These are phyloP conservation scores for Starmerella cellae DNA, from an alignment of 805 yeast species.

Conservation along the genomic window DNA sequence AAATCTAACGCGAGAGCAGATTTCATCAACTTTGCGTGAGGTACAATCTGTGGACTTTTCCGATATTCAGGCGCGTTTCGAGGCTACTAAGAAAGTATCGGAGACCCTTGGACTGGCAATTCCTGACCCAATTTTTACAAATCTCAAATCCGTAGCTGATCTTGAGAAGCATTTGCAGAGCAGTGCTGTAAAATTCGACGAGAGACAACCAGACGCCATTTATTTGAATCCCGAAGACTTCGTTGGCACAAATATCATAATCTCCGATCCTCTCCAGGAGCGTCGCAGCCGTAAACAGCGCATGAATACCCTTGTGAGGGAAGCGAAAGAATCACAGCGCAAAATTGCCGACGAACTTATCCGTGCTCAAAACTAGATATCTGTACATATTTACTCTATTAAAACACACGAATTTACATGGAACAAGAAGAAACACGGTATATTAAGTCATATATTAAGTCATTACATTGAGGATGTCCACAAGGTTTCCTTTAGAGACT, in stretches of 20 bases:
- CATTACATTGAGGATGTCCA: background rate
- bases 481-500: no score
- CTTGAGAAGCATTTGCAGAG: slow-evolving; percentile 31
- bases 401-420: background rate
- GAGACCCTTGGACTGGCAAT: slow-evolving; percentile 38
- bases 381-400: slow-evolving; percentile 2
- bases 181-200: slow-evolving; percentile 38
- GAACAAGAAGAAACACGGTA: background rate
- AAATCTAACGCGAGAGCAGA: slow-evolving; percentile 14
- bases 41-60: slow-evolving; percentile 6
- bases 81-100: slow-evolving; percentile 37
- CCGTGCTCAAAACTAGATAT: background rate
- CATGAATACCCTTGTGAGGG: slow-evolving; percentile 35
- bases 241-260: slow-evolving; percentile 37
- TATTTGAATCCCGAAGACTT: slow-evolving; percentile 45
- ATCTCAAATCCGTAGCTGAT: slow-evolving; percentile 30
- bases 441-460: background rate
- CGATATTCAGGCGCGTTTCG: slow-evolving; percentile 41
- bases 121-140: slow-evolving; percentile 39
- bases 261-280: slow-evolving; percentile 39
- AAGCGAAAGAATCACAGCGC: slow-evolving; percentile 32
- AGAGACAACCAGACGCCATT: slow-evolving; percentile 64
- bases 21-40: slow-evolving; percentile 10
- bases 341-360: slow-evolving; percentile 20
- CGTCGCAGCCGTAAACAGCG: slow-evolving; percentile 35